phyloP scores from a whole-genome alignment of 2,329 filamentous ascomycete species.

The Colletotrichum tamarilloi region DNA sequence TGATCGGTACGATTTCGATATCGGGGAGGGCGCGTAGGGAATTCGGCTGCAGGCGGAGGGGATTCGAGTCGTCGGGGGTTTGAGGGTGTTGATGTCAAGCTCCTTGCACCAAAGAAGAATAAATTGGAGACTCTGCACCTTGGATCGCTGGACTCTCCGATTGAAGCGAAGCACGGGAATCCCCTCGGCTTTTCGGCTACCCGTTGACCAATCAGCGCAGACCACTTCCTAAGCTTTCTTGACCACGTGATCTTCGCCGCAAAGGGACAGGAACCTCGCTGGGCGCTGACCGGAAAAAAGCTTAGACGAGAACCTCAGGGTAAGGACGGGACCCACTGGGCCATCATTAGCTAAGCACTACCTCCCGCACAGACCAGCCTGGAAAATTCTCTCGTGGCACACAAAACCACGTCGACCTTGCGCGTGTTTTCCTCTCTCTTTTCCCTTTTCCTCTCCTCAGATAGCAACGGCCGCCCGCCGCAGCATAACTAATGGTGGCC shows the following conservation, averaged over 20 bases:
- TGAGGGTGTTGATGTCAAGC: constrained; percentile 36
- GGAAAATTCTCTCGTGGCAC: constrained; percentile 10
- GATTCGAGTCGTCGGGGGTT: constrained; percentile 33
- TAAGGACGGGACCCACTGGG: not conserved
- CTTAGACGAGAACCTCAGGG: not conserved
- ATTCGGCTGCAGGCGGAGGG: constrained; percentile 35
- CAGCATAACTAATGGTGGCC: constrained; percentile 36
- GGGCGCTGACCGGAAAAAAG: not conserved
- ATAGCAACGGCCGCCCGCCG: constrained; percentile 36
- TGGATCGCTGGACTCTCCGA: constrained; percentile 8
- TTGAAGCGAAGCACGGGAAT: constrained; percentile 24
- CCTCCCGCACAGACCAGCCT: constrained; percentile 13
- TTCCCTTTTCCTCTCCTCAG: constrained; percentile 30
- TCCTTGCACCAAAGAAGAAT: not conserved
- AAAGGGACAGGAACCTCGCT: not conserved
- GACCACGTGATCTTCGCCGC: constrained; percentile 16
- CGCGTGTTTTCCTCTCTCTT: constrained; percentile 10
- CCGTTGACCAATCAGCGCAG: constrained; percentile 50
- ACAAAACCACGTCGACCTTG: constrained; percentile 18
- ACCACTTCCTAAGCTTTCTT: constrained; percentile 49
- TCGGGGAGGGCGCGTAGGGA: not conserved
- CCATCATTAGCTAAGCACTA: not conserved
- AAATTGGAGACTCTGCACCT: constrained; percentile 20
- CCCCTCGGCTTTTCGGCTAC: constrained; percentile 58
- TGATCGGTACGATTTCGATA: not conserved